These are phyloP conservation scores for Obelidium mucronatum DNA, from an alignment of 192 early-diverging fungal genomes.

Conservation along the genomic window DNA sequence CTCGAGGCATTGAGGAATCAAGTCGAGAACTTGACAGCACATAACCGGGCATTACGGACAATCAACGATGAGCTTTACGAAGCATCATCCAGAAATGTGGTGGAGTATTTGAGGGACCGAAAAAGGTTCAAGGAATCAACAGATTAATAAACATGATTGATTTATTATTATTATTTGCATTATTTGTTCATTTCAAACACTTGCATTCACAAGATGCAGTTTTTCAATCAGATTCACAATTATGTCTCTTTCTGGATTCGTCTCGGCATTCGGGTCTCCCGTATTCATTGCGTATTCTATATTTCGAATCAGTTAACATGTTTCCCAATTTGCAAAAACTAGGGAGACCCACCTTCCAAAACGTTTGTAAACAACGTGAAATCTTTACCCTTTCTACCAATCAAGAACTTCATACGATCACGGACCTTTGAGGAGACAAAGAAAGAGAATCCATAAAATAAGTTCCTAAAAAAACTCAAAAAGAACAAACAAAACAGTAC, in stretches of 20 bases:
- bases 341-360: conserved; percentile 51
- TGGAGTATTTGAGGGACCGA: conserved; percentile 9
- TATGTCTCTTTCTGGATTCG: conserved; percentile 8
- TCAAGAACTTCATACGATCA: conserved; percentile 40
- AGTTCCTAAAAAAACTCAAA: conserved; percentile 7
- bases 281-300: conserved; percentile 41
- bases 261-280: conserved; percentile 2
- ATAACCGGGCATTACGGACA: conserved; percentile 28
- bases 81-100: conserved; percentile 25
- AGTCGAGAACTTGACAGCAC: conserved; percentile 29
- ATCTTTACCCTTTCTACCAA: conserved; percentile 54
- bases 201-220: conserved; percentile 14
- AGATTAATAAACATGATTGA: not conserved
- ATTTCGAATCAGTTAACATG: not conserved
- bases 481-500: conserved; percentile 28
- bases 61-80: conserved; percentile 42
- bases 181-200: not conserved
- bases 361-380: conserved; percentile 51
- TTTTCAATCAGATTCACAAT: conserved; percentile 15
- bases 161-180: too few species aligned
- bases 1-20: conserved; percentile 31
- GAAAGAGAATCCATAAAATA: conserved; percentile 8
- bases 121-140: not conserved
- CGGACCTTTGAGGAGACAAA: conserved; percentile 54
- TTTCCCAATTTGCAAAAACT: too few species aligned